These are phyloP conservation scores for Canavalia ensiformis DNA, from an alignment of 306 rosid genomes.

Conservation along the genomic window DNA sequence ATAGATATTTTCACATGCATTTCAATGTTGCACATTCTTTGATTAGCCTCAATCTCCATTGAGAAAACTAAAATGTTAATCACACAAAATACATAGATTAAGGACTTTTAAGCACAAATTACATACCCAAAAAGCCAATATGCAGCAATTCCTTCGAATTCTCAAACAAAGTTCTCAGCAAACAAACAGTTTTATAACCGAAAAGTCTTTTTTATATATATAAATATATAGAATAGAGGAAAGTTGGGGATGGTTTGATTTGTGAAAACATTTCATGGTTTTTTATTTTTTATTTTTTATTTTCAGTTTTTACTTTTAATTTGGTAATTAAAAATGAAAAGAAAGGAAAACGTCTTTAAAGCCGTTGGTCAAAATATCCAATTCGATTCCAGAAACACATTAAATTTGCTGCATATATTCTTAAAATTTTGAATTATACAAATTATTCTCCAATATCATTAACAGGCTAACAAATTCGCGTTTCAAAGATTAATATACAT, in stretches of 20 bases:
- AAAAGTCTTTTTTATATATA: too few species aligned
- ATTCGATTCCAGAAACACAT: background rate
- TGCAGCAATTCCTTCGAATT: background rate
- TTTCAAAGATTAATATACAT: background rate
- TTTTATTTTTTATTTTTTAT: too few species aligned
- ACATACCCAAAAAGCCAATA: constrained; percentile 1
- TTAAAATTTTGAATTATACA: background rate
- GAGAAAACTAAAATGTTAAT: background rate
- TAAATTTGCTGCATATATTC: too few species aligned
- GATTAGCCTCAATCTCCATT: background rate
- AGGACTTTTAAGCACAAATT: background rate
- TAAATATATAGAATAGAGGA: too few species aligned
- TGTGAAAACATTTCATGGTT: too few species aligned
- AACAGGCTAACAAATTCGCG: background rate
- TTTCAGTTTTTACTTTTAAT: too few species aligned
- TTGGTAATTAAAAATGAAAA: too few species aligned
- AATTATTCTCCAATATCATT: background rate
- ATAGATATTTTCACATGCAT: background rate
- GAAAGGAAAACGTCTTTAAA: too few species aligned
- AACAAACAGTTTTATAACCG: too few species aligned
- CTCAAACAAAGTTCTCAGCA: background rate
- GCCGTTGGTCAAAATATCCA: background rate
- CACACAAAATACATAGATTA: background rate
- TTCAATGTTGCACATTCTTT: background rate
- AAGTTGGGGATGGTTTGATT: too few species aligned